These are phyloP conservation scores for Ascobolus immersus DNA, from an alignment of 495 filamentous ascomycete genomes.

Conservation along the genomic window DNA sequence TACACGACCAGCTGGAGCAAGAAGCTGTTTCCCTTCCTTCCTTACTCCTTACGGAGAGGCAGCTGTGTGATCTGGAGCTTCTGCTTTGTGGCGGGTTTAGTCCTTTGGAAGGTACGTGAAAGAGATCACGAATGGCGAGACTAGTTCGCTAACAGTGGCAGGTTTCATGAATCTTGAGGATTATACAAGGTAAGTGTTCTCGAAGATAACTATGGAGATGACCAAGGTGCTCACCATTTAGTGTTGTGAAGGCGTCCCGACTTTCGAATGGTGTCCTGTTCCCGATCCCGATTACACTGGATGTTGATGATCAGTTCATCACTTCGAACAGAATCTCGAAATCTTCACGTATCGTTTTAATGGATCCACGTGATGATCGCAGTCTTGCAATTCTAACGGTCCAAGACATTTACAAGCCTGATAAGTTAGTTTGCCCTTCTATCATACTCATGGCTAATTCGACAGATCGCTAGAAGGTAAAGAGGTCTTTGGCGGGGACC, in stretches of 20 bases:
- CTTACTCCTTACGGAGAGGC: conserved; percentile 64
- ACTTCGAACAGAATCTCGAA: conserved; percentile 44
- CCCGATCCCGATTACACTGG: conserved; percentile 88
- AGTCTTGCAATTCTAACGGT: conserved; percentile 89
- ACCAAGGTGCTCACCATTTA: conserved; percentile 14
- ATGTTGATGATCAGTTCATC: conserved; percentile 49
- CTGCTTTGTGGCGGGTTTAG: conserved; percentile 93
- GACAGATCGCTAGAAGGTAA: conserved; percentile 61
- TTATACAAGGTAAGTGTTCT: conserved; percentile 52
- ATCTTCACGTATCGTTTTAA: conserved; percentile 58
- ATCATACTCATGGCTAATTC: neutral
- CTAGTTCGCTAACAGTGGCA: conserved; percentile 17
- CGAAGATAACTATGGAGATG: neutral
- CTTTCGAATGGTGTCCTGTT: conserved; percentile 79
- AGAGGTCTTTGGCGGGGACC: conserved; percentile 85
- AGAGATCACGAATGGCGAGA: no score
- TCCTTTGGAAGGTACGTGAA: conserved; percentile 64
- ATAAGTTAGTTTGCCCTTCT: conserved; percentile 44
- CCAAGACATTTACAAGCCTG: conserved; percentile 83
- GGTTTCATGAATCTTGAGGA: conserved; percentile 95
- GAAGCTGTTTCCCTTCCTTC: conserved; percentile 77
- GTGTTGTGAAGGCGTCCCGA: conserved; percentile 67
- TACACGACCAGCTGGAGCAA: conserved; percentile 43
- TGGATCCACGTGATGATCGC: conserved; percentile 87
- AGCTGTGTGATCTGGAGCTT: conserved; percentile 90